Percentiles rank a stretch among this genome's conserved stretches.
phyloP scores from a whole-genome alignment of 345 rosid species.

The Linum usitatissimum region DNA sequence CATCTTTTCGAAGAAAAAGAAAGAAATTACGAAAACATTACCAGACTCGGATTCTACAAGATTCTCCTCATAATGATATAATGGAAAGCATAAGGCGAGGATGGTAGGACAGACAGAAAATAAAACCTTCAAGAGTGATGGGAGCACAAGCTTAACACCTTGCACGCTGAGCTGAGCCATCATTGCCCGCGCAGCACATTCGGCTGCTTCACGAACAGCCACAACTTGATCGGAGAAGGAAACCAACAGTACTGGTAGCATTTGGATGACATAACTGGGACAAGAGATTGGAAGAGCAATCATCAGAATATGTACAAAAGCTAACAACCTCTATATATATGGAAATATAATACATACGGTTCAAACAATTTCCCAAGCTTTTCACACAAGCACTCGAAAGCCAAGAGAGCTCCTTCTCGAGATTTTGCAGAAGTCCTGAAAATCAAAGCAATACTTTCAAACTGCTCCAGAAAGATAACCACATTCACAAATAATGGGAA shows the following conservation, averaged over 20 bases:
- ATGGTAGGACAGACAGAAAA: conserved; percentile 1
- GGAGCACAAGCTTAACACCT: conserved; percentile 96
- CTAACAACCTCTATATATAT: neutral
- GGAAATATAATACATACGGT: conserved; percentile 45
- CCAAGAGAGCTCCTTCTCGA: conserved; percentile 93
- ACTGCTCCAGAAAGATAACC: neutral
- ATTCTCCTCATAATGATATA: too few species aligned
- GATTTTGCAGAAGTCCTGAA: conserved; percentile 73
- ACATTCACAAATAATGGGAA: neutral
- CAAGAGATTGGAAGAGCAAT: conserved; percentile 12
- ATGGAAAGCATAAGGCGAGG: too few species aligned
- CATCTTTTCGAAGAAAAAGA: too few species aligned
- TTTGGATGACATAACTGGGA: conserved; percentile 78
- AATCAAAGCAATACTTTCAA: conserved; percentile 8
- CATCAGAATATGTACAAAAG: neutral
- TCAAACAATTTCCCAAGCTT: conserved; percentile 88
- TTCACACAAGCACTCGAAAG: conserved; percentile 96
- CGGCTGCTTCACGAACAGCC: conserved; percentile 98
- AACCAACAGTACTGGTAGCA: conserved; percentile 85
- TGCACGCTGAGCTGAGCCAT: conserved; percentile 89
- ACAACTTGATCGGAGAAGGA: conserved; percentile 97
- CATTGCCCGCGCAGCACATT: conserved; percentile 98
- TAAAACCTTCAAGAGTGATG: conserved; percentile 73
- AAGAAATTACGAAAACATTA: too few species aligned
- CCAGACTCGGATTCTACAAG: too few species aligned